Evolutionary conservation across 805 yeast species (phyloP), one percentile per base, ranked within the genome.

Genomic region (Teunomyces gatunensis): DNA sequence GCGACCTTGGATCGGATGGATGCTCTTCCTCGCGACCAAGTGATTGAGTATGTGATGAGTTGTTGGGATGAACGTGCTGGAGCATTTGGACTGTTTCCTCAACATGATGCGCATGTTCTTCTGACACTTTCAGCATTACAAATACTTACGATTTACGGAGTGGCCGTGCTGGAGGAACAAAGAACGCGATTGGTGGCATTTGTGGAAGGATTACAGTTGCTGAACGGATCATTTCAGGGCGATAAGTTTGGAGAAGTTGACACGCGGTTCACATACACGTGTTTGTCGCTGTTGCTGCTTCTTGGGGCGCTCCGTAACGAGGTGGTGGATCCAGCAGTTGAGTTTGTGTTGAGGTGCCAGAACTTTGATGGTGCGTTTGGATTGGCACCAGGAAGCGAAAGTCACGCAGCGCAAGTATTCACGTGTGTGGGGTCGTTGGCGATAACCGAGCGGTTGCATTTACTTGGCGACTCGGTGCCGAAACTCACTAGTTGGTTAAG

Each of bases 301-400:
- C 63, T 92, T 30, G 92, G 83, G 6, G 78, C 69, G 48, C 69
- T 92, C 51, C 78, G 81, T 17, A 70, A 78, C 5, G 74, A 76
- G 2, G 59, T 78, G 7, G 81, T 79, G 0, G 80, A 79, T 12
- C 80, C 80, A 0, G 89, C 96, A 0, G 83, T 81, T 0, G 69
- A 69, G 0, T 92, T 82, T 66, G 79, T 92, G 1, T 54, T 77
- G 44, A 60, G 61, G 32, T 94, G 99, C 65, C 84, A 78, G 52
- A 94, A 94, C 64, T 92, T 89, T 61, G 99, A 94, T 63, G 99
- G 99, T 3, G 96, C 96, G 0, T 94, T 87, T 73, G 99, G 99
- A 0, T 73, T 88, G 67, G 81, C 82, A 6, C 98, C 99, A 0
- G 97, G 96, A 0, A 92, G 96, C 0, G 99, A 94, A 64, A 83